A percentile compares a stretch with the other conserved stretches of the same genome.
Conservation (phyloP, 352 stramenopile species). For the Globisporangium lucens region DNA sequence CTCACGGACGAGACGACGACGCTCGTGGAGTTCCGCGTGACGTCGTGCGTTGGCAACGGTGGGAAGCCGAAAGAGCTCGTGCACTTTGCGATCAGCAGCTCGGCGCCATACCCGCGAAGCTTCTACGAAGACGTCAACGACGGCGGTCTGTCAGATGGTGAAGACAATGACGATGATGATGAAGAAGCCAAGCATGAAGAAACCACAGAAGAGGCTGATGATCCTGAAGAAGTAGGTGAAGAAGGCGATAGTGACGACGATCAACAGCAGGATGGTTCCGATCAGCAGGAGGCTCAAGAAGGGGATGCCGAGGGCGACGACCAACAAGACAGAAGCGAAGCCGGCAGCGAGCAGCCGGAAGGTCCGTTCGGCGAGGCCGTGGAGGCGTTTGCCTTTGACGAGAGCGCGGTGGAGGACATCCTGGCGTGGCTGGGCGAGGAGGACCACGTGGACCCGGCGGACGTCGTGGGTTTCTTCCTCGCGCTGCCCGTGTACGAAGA, state of each 20-base stretch:
- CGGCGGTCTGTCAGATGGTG: constrained; percentile 16
- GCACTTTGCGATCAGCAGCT: constrained; percentile 52
- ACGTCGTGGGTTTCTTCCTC: constrained; percentile 69
- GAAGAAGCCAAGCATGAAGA: constrained; percentile 14
- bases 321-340: not conserved
- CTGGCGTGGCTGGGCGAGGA: constrained; percentile 47
- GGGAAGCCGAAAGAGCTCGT: constrained; percentile 44
- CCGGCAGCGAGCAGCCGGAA: constrained; percentile 10
- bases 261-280: constrained; percentile 9
- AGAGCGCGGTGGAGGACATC: constrained; percentile 37
- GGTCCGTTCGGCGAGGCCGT: constrained; percentile 53
- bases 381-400: constrained; percentile 55
- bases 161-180: constrained; percentile 27
- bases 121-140: constrained; percentile 67
- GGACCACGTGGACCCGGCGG: constrained; percentile 42
- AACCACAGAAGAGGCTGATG: constrained; percentile 2
- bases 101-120: constrained; percentile 58
- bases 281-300: constrained; percentile 10
- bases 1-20: constrained; percentile 37
- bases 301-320: not conserved
- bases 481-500: constrained; percentile 67
- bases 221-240: constrained; percentile 2
- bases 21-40: constrained; percentile 43
- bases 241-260: constrained; percentile 28
- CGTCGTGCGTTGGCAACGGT: constrained; percentile 37